These are phyloP conservation scores for Saccharomycopsis sp. DNA, from an alignment of 805 yeast species.

Conservation along the genomic window DNA sequence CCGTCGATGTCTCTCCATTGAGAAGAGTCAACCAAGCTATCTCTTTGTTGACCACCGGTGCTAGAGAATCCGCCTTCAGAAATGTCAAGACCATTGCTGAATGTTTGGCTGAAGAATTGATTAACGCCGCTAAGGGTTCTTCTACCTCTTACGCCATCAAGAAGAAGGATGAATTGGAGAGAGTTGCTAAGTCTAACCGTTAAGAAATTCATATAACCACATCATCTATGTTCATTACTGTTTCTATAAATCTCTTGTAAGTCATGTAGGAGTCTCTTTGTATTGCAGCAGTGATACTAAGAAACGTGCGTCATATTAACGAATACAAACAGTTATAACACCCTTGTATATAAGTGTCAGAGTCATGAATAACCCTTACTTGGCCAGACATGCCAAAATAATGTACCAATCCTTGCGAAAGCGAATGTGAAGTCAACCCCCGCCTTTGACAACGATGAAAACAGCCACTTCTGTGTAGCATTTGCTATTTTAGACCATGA, in stretches of 20 bases:
- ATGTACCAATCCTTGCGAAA: too few species aligned
- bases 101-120: slow-evolving; percentile 99
- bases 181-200: slow-evolving; percentile 99
- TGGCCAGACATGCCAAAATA: too few species aligned
- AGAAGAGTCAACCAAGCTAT: slow-evolving; percentile 99
- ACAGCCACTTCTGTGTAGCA: too few species aligned
- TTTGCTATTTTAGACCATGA: too few species aligned
- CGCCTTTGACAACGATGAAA: too few species aligned
- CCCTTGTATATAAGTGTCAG: too few species aligned
- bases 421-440: too few species aligned
- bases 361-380: too few species aligned
- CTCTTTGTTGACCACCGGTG: slow-evolving; percentile 97
- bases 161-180: slow-evolving; percentile 99
- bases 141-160: slow-evolving; percentile 99
- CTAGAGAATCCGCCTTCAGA: slow-evolving; percentile 99
- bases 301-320: too few species aligned
- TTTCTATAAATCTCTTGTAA: background rate
- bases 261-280: background rate
- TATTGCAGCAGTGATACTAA: too few species aligned
- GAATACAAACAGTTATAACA: too few species aligned
- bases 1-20: slow-evolving; percentile 99
- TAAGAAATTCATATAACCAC: slow-evolving; percentile 37
- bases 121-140: slow-evolving; percentile 99
- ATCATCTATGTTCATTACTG: background rate
- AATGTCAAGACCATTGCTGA: slow-evolving; percentile 99